phyloP scores from a whole-genome alignment of 345 rosid species.

The Acer yangbiense region DNA sequence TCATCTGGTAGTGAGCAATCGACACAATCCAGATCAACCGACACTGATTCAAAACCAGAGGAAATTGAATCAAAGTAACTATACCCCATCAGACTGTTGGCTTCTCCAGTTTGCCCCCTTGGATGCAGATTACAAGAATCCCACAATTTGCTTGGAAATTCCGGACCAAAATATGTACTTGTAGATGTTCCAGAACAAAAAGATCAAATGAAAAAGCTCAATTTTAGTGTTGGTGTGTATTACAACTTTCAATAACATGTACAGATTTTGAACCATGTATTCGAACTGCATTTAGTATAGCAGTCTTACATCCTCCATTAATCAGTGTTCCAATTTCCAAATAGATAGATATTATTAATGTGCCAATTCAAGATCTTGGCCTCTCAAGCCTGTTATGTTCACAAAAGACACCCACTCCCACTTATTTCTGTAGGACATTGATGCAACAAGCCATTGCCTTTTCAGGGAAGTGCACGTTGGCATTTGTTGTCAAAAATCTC shows the following conservation, averaged over 20 bases:
- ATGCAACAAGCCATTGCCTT: too few species aligned
- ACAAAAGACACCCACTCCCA: too few species aligned
- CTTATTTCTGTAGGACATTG: too few species aligned
- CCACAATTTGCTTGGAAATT: background rate
- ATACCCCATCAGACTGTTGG: background rate
- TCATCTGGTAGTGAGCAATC: conserved; percentile 36
- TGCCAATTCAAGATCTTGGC: background rate
- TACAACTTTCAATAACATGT: conserved; percentile 26
- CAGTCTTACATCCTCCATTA: background rate
- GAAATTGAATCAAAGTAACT: conserved; percentile 28
- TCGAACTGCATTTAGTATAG: background rate
- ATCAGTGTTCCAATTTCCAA: background rate
- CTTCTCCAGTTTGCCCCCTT: background rate
- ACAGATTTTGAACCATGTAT: conserved; percentile 21
- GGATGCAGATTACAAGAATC: conserved; percentile 18
- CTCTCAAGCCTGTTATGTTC: too few species aligned
- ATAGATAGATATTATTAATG: background rate
- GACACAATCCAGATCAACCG: conserved; percentile 33
- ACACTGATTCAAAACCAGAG: conserved; percentile 28
- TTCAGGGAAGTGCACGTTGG: too few species aligned
- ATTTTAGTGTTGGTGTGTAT: conserved; percentile 7
- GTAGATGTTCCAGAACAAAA: conserved; percentile 20
- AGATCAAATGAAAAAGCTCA: conserved; percentile 11
- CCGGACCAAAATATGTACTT: conserved; percentile 10
- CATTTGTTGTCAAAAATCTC: too few species aligned